Base-by-base conservation (phyloP, 2,329 filamentous ascomycete genomes). In the Monilinia fructicola region DNA sequence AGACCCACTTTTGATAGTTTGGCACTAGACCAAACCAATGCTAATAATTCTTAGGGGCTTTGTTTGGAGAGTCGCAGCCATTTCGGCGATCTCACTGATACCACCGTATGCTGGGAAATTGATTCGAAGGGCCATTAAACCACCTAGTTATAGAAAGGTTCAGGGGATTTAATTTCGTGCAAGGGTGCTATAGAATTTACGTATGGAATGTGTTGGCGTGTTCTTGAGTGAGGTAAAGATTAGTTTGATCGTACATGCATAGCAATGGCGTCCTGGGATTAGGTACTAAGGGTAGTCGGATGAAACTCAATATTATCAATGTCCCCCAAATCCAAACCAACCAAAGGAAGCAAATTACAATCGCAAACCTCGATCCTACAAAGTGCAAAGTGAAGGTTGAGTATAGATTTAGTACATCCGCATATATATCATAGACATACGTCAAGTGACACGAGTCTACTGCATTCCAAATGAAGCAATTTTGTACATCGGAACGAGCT, bases 131-230 rank as follows among this genome's bases (percentile, higher is more conserved):
- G 92, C 88, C 68, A 89, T 96, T 83, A 93, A 90, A 79, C 95
- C 95, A 69, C 93, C 93, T 26, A 96, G 91, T 75, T 98, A 97
- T 80, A 85, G 95, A 74, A 99, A 99, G 81, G 93, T 99, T 58
- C 89, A 90, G 78, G 89, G 84, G 54, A 85, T 87, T 35, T 67
- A 44, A 67, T 10, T 42, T 42, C 12, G 12, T 14, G 40, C 11
- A 4, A 42, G 12, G 14, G 2, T 1, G 12, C 3, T 42, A 14
- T 42, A 42, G 40, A 52, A 28, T 52, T 16, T 18, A 18, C 26
- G 50, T 7, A 31, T 26, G 9, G 50, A 31, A 10, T 23, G 26
- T 42, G 40, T 16, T 16, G 12, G 40, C 6, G 14, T 16, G 40
- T 42, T 16, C 40, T 16, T 12, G 16, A 5, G 40, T 16, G 16